Base-by-base conservation (phyloP, 2,329 filamentous ascomycete species). In the Curvularia lunata region DNA sequence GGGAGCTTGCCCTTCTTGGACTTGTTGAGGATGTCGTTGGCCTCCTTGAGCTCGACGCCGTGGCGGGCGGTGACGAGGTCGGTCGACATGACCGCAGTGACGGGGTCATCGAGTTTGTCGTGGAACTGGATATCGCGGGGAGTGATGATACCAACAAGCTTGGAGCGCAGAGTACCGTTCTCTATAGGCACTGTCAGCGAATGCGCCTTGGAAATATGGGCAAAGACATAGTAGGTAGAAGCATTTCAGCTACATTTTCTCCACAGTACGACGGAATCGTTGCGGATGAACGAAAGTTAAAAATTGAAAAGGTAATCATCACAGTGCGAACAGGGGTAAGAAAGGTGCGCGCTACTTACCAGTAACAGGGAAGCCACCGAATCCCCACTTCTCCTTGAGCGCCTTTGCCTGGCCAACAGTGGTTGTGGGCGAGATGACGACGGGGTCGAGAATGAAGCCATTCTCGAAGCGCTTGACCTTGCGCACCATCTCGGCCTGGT, bases 261-360 rank as follows among this genome's bases (percentile, higher is more conserved):
- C 92, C 91, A 86, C 92, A 97, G 83, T 85, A 91, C 91, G 86
- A 85, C 88, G 82, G 85, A 85, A 88, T 91, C 90, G 86, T 89
- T 96, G 85, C 91, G 92, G 95, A 94, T 94, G 95, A 99, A 99
- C 95, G 95, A 99, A 99, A 99, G 95, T 98, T 98, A 97, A 90
- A 46, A 43, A 77, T 72, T 50, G 59, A 79, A 79, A 85, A 84
- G 83, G 81, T 84, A 83, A 79, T 86, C 95, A 97, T 97, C 91
- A 92, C 83, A 80, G 69, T 81, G 81, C 76, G 54, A 51, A 25
- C 4, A 18, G 25, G 50, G 49, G 42, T 19, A 25, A 18, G 28
- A 66, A 56, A 54, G 58, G 57, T 59, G 56, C 61, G 59, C 47
- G 55, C 54, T 62, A 62, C 94, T 85, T 84, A 99, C 96, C 95